phyloP scores from a whole-genome alignment of 73 alveolate genomes.

The Paraurostyla sp. region DNA sequence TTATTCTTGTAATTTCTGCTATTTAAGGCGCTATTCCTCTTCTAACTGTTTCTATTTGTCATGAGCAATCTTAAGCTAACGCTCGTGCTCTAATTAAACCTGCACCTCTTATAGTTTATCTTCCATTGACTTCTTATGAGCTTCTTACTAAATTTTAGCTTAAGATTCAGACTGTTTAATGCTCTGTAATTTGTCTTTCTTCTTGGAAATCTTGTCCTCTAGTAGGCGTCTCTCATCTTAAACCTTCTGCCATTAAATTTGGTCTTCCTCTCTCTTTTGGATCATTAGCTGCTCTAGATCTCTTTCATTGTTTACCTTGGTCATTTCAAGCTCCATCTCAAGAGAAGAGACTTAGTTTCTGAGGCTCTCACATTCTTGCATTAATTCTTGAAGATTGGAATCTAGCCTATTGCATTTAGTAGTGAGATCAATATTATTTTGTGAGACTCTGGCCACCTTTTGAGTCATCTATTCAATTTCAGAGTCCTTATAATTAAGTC shows the following conservation, averaged over 20 bases:
- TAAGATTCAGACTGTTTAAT: not conserved
- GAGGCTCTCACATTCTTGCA: not conserved
- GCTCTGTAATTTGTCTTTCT: not conserved
- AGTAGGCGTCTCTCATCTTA: not conserved
- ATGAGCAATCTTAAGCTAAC: not conserved
- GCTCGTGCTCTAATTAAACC: not conserved
- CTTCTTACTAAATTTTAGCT: not conserved
- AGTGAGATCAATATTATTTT: conserved; percentile 42
- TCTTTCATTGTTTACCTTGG: conserved; percentile 45
- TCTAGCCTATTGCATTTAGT: conserved; percentile 8
- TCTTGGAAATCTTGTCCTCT: not conserved
- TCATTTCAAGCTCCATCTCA: conserved; percentile 60
- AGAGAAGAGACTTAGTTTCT: not conserved
- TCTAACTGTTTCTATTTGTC: not conserved
- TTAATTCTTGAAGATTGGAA: not conserved
- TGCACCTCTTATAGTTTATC: not conserved
- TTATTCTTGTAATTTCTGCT: not conserved
- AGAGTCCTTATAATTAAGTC: conserved; percentile 23
- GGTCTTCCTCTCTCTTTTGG: conserved; percentile 46
- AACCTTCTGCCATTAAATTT: not conserved
- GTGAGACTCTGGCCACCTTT: conserved; percentile 40
- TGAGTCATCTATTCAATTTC: conserved; percentile 27
- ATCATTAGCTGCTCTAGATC: conserved; percentile 25
- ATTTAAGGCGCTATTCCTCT: not conserved
- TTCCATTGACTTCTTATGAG: not conserved